Percentiles rank a stretch among this genome's conserved stretches.
phyloP scores from a whole-genome alignment of 768 basidiomycete genomes.

The Lepiota venenata region DNA sequence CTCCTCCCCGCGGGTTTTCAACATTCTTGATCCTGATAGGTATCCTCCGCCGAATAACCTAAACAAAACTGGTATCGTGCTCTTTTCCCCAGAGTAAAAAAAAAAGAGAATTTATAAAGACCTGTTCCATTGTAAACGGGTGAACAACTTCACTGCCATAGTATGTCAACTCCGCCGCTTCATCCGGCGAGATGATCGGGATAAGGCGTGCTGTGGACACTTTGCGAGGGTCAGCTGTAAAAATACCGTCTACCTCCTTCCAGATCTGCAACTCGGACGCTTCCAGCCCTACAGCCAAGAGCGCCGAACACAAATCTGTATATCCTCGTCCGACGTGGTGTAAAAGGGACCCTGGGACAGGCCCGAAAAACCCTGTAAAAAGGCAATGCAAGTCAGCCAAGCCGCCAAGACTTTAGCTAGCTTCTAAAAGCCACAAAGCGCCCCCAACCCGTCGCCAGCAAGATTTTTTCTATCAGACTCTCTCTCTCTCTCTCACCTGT shows the following conservation, averaged over 20 bases:
- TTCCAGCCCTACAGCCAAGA: constrained; percentile 86
- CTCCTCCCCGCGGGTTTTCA: constrained; percentile 83
- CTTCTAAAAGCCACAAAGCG: too few relatives aligned
- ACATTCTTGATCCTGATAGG: constrained; percentile 99
- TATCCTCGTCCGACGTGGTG: constrained; percentile 94
- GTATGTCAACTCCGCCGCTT: constrained; percentile 97
- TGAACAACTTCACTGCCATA: constrained; percentile 99
- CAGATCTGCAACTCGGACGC: constrained; percentile 97
- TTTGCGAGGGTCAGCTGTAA: constrained; percentile 97
- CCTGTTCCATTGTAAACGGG: constrained; percentile 97
- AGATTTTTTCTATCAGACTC: constrained; percentile 13
- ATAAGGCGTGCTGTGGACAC: constrained; percentile 92
- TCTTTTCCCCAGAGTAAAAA: too few relatives aligned
- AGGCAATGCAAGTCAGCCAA: not conserved
- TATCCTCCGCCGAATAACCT: constrained; percentile 86
- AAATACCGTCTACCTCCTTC: constrained; percentile 99
- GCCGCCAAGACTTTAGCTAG: too few relatives aligned
- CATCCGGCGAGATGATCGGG: constrained; percentile 92
- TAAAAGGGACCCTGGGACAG: constrained; percentile 91
- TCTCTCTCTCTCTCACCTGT: constrained; percentile 82
- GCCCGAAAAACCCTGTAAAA: constrained; percentile 80
- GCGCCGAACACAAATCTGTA: constrained; percentile 93
- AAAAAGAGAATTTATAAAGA: constrained; percentile 22
- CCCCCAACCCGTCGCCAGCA: too few relatives aligned
- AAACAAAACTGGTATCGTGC: constrained; percentile 4